Evolutionary conservation across 495 filamentous ascomycete genomes (phyloP).

Genomic region (Cercophora scortea): DNA sequence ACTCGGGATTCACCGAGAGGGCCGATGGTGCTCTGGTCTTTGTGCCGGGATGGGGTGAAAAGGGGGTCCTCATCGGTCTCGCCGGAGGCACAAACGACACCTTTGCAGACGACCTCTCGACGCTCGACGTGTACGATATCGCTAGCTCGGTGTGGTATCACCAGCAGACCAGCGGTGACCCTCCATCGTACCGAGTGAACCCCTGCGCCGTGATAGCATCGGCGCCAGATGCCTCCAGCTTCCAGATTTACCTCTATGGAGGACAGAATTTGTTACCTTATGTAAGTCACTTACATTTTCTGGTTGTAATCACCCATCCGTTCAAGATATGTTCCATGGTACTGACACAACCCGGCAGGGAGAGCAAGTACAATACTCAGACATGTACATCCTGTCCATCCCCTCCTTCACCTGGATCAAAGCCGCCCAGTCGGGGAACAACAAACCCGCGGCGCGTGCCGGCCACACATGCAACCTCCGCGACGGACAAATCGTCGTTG

Average conservation of each 20-base stretch:
- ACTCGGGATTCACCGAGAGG: conserved; percentile 56
- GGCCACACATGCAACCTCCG: conserved; percentile 64
- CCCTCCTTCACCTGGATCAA: conserved; percentile 68
- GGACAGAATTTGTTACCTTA: conserved; percentile 62
- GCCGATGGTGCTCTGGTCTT: conserved; percentile 65
- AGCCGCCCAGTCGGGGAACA: conserved; percentile 44
- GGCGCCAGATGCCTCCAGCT: conserved; percentile 61
- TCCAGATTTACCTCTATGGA: conserved; percentile 70
- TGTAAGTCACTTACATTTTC: conserved; percentile 12
- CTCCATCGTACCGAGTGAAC: conserved; percentile 61
- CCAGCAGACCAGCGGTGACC: conserved; percentile 56
- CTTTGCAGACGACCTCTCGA: conserved; percentile 59
- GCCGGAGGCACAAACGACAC: conserved; percentile 57
- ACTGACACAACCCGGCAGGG: conserved; percentile 7
- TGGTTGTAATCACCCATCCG: too few relatives aligned
- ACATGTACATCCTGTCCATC: conserved; percentile 73
- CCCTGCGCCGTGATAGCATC: conserved; percentile 65
- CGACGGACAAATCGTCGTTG: conserved; percentile 62
- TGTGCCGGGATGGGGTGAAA: conserved; percentile 62
- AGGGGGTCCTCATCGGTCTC: conserved; percentile 62
- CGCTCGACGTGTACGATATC: conserved; percentile 71
- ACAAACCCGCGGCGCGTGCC: conserved; percentile 52
- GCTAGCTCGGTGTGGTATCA: conserved; percentile 71
- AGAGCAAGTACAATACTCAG: conserved; percentile 55
- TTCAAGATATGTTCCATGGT: background rate